Conservation (phyloP, 495 filamentous ascomycete genomes). For the Xylaria sp. region DNA sequence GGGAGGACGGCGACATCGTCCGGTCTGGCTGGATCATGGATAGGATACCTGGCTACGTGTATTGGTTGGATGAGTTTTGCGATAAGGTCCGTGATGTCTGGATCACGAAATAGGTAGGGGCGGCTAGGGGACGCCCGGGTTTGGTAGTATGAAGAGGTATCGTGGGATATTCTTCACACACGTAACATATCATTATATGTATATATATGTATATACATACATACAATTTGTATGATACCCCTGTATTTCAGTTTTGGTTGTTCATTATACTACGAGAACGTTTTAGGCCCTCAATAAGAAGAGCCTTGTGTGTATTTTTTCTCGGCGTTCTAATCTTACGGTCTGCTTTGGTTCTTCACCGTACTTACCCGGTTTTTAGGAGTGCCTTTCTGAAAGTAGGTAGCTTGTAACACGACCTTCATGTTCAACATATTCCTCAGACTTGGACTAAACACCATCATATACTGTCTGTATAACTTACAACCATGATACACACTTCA, state of each 20-base stretch:
- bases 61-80: constrained; percentile 29
- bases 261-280: not conserved
- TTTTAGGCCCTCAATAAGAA: not conserved
- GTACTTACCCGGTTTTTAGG: too few relatives aligned
- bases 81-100: constrained; percentile 20
- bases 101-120: constrained; percentile 19
- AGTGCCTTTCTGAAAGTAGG: too few relatives aligned
- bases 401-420: too few relatives aligned
- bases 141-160: not conserved
- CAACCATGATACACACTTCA: too few relatives aligned
- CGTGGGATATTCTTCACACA: not conserved
- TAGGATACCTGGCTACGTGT: constrained; percentile 23
- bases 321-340: not conserved
- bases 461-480: too few relatives aligned
- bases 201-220: not conserved
- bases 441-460: too few relatives aligned
- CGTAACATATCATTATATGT: not conserved
- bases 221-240: constrained; percentile 12
- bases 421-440: too few relatives aligned
- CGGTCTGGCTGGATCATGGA: constrained; percentile 30
- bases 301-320: too few relatives aligned
- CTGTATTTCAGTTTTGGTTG: not conserved
- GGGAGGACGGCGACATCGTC: constrained; percentile 22
- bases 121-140: not conserved
- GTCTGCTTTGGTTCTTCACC: too few relatives aligned